Evolutionary conservation across 2,329 filamentous ascomycete genomes (phyloP).

Genomic region (Trichoderma aggressivum): DNA sequence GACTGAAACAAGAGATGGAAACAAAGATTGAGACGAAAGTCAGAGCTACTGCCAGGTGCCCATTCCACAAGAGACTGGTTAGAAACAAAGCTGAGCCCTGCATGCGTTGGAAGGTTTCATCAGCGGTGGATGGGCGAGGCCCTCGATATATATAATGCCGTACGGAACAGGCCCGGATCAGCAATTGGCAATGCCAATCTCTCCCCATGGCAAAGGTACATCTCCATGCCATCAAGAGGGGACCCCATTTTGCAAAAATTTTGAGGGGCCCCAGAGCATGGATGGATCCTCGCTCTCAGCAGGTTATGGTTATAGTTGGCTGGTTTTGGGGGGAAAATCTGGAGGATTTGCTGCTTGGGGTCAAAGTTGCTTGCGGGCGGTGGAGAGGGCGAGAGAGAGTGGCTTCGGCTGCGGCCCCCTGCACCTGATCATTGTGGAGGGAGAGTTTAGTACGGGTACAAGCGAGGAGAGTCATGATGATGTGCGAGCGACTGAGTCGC

Average conservation of each 20-base stretch:
- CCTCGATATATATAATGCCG: constrained; percentile 3
- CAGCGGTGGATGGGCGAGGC: constrained; percentile 1
- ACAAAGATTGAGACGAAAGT: neutral
- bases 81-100: constrained; percentile 4
- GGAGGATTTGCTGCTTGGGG: constrained; percentile 3
- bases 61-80: neutral
- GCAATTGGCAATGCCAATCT: neutral
- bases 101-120: neutral
- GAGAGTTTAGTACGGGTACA: neutral
- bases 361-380: neutral
- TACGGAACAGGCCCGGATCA: neutral
- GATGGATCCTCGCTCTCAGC: neutral
- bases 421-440: constrained; percentile 3
- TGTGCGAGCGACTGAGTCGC: neutral
- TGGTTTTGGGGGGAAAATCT: neutral
- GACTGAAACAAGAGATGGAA: neutral
- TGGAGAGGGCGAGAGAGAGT: neutral
- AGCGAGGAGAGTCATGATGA: neutral
- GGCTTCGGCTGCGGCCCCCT: constrained; percentile 12
- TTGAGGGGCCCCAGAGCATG: constrained; percentile 13
- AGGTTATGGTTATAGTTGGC: neutral
- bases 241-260: neutral
- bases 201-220: neutral
- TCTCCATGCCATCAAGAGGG: neutral
- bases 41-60: neutral